Percentiles rank a stretch among this genome's conserved stretches.
Conservation (phyloP, 331 rosid species). For the Telfairia occidentalis region DNA sequence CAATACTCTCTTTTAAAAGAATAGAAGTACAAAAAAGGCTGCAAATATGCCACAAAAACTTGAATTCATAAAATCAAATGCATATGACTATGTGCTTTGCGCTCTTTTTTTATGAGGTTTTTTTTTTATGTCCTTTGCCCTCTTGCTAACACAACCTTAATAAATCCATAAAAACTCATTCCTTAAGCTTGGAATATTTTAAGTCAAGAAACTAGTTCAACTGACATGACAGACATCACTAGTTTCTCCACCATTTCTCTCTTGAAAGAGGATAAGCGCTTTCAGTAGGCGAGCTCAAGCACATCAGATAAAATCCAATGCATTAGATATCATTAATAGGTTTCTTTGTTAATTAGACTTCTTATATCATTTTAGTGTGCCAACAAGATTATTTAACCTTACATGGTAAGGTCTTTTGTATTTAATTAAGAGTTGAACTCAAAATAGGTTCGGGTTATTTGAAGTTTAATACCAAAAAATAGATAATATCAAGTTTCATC, state of each 20-base stretch:
- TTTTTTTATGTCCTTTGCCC: background rate
- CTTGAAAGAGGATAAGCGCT: background rate
- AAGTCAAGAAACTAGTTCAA: background rate
- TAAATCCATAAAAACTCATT: background rate
- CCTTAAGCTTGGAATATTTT: background rate
- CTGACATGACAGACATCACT: background rate
- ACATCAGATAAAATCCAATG: background rate
- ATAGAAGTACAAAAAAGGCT: background rate
- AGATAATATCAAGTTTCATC: background rate
- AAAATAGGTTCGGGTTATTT: background rate
- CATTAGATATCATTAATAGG: background rate
- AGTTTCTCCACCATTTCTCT: background rate
- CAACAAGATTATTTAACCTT: background rate
- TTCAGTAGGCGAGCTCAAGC: background rate
- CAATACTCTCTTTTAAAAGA: background rate
- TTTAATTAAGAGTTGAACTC: background rate
- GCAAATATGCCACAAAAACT: background rate
- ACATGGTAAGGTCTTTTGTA: background rate
- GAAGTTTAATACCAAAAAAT: background rate
- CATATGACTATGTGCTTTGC: background rate
- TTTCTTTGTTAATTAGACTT: background rate
- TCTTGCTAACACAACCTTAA: background rate
- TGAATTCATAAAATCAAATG: background rate
- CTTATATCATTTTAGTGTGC: background rate
- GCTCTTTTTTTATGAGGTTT: too few species aligned